These are phyloP conservation scores for Clonostachys sp. DNA, from an alignment of 2,329 filamentous ascomycete species.

Conservation along the genomic window DNA sequence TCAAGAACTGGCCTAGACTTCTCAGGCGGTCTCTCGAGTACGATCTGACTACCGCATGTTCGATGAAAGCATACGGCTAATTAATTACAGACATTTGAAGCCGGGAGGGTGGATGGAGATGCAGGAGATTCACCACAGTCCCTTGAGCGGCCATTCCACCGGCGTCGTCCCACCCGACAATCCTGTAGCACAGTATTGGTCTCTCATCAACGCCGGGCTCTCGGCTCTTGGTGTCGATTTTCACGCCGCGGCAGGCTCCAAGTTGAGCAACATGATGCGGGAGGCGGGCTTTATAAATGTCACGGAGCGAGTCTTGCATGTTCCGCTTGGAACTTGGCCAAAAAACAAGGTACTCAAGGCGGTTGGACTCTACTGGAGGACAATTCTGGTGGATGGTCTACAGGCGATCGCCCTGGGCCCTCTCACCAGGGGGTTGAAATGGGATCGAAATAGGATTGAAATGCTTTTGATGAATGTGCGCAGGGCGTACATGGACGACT, in stretches of 20 bases:
- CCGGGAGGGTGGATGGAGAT: conserved; percentile 5
- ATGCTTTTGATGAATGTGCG: neutral
- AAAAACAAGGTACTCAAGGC: neutral
- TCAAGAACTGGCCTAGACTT: conserved; percentile 11
- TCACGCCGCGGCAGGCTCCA: neutral
- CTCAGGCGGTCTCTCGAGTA: conserved; percentile 1
- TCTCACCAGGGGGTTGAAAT: neutral
- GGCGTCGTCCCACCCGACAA: neutral
- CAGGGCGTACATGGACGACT: neutral
- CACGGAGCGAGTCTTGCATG: conserved; percentile 1
- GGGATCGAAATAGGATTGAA: neutral
- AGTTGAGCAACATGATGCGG: neutral
- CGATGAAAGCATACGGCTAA: neutral
- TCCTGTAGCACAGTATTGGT: neutral
- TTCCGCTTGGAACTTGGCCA: conserved; percentile 5
- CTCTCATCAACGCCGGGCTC: neutral
- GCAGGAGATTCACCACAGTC: neutral
- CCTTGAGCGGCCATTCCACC: neutral
- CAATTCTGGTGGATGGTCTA: neutral
- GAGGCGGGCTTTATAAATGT: conserved; percentile 2
- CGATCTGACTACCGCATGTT: neutral
- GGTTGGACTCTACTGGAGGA: neutral
- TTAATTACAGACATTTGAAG: conserved; percentile 2
- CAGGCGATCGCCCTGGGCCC: neutral
- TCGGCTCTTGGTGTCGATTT: neutral